These are phyloP conservation scores for Aureobasidium leucospermi DNA, from an alignment of 2,329 filamentous ascomycete genomes.

Conservation along the genomic window DNA sequence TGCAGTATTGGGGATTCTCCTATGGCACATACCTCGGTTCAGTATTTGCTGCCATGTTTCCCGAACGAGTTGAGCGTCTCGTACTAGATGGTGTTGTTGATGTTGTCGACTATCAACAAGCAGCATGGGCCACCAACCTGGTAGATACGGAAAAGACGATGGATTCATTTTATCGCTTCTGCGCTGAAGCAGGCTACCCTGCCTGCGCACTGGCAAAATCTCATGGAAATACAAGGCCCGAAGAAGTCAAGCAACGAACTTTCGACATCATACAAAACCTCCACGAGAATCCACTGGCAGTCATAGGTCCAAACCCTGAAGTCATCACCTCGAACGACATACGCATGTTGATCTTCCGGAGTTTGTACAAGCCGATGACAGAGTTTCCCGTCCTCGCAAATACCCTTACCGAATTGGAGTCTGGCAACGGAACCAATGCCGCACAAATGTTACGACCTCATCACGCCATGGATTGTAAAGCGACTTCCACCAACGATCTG, in stretches of 20 bases:
- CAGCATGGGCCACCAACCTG: conserved; percentile 42
- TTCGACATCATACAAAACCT: conserved; percentile 34
- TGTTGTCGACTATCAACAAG: conserved; percentile 40
- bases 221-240: not conserved
- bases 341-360: not conserved
- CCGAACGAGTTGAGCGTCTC: conserved; percentile 35
- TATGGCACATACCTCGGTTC: conserved; percentile 41
- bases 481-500: conserved; percentile 17
- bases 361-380: conserved; percentile 29
- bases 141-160: conserved; percentile 46
- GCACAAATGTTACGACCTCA: conserved; percentile 28
- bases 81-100: conserved; percentile 40
- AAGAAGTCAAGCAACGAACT: conserved; percentile 33
- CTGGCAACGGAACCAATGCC: conserved; percentile 21
- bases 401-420: conserved; percentile 27
- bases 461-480: conserved; percentile 30
- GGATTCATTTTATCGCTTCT: conserved; percentile 27
- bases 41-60: conserved; percentile 41
- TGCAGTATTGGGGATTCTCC: conserved; percentile 37
- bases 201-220: conserved; percentile 25
- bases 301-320: not conserved
- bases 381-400: conserved; percentile 27
- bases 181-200: conserved; percentile 23
- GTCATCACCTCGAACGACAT: conserved; percentile 4
- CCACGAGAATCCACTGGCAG: conserved; percentile 38